phyloP scores from a whole-genome alignment of 768 basidiomycete genomes.

The Strobilomyces echinocephalus region DNA sequence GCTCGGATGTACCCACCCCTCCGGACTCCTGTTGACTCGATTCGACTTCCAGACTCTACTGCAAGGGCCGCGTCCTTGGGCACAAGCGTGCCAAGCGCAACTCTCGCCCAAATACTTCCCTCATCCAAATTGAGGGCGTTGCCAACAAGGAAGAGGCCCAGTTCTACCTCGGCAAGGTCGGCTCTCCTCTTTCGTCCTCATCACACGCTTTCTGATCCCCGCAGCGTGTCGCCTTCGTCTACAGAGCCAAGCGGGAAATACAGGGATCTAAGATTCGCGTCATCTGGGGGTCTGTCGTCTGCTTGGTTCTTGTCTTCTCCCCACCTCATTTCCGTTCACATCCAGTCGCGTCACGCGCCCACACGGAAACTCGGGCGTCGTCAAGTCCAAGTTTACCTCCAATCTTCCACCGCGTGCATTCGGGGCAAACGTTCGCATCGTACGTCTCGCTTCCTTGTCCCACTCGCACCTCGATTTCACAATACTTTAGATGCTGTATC shows the following conservation, averaged over 20 bases:
- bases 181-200: slow-evolving; percentile 15
- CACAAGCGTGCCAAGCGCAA: slow-evolving; percentile 99
- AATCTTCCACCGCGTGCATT: slow-evolving; percentile 95
- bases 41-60: slow-evolving; percentile 66
- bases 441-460: slow-evolving; percentile 35
- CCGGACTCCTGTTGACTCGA: neutral
- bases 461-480: neutral
- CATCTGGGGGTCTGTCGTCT: slow-evolving; percentile 87
- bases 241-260: slow-evolving; percentile 93
- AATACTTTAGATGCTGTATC: slow-evolving; percentile 77
- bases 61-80: slow-evolving; percentile 94
- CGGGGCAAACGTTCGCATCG: slow-evolving; percentile 88
- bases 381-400: slow-evolving; percentile 92
- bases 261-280: slow-evolving; percentile 94
- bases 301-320: neutral
- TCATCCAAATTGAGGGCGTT: slow-evolving; percentile 97
- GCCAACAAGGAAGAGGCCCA: slow-evolving; percentile 89
- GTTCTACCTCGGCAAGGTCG: slow-evolving; percentile 98
- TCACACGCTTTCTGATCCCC: neutral
- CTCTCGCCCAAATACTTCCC: slow-evolving; percentile 90
- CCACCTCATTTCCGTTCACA: neutral
- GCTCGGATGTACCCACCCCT: slow-evolving; percentile 8
- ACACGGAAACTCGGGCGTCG: slow-evolving; percentile 92
- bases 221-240: slow-evolving; percentile 95
- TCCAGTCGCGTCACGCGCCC: slow-evolving; percentile 83